Evolutionary conservation across 352 stramenopile genomes (phyloP).

Genomic region (Phytophthora constricta): DNA sequence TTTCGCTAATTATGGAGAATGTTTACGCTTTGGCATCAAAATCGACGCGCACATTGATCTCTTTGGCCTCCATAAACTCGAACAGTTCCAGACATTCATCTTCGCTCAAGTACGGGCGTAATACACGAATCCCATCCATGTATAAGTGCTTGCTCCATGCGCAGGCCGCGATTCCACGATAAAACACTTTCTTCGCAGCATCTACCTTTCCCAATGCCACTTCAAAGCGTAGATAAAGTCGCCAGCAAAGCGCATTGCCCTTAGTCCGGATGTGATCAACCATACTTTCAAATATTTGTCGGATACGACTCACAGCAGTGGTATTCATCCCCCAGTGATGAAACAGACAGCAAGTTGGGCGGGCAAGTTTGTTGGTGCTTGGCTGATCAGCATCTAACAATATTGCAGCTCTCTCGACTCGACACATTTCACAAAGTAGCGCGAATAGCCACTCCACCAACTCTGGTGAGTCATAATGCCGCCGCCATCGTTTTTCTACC

Average conservation of each 20-base stretch:
- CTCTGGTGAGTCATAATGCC: slow-evolving; percentile 68
- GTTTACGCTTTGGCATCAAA: slow-evolving; percentile 19
- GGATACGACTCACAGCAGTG: slow-evolving; percentile 60
- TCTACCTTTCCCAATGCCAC: slow-evolving; percentile 73
- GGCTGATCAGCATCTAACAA: slow-evolving; percentile 3
- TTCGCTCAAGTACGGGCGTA: slow-evolving; percentile 70
- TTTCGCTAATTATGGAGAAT: slow-evolving; percentile 18
- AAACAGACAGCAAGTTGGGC: slow-evolving; percentile 61
- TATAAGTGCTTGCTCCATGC: slow-evolving; percentile 86
- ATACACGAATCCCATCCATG: slow-evolving; percentile 62
- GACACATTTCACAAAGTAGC: slow-evolving; percentile 67
- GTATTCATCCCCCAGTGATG: slow-evolving; percentile 73
- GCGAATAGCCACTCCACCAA: slow-evolving; percentile 81
- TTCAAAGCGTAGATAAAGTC: slow-evolving; percentile 83
- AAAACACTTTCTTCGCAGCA: slow-evolving; percentile 72
- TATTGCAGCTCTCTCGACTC: slow-evolving; percentile 50
- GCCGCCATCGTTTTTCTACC: slow-evolving; percentile 48
- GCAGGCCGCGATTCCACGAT: slow-evolving; percentile 70
- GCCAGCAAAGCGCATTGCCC: slow-evolving; percentile 67
- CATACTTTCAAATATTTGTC: slow-evolving; percentile 73
- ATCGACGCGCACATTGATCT: slow-evolving; percentile 72
- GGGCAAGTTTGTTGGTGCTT: not conserved
- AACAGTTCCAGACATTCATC: slow-evolving; percentile 70
- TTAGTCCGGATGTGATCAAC: slow-evolving; percentile 54
- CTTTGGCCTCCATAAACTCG: slow-evolving; percentile 74